Percentiles rank a stretch among this genome's conserved stretches.
phyloP scores from a whole-genome alignment of 352 stramenopile genomes.

The Phytophthora chlamydospora region DNA sequence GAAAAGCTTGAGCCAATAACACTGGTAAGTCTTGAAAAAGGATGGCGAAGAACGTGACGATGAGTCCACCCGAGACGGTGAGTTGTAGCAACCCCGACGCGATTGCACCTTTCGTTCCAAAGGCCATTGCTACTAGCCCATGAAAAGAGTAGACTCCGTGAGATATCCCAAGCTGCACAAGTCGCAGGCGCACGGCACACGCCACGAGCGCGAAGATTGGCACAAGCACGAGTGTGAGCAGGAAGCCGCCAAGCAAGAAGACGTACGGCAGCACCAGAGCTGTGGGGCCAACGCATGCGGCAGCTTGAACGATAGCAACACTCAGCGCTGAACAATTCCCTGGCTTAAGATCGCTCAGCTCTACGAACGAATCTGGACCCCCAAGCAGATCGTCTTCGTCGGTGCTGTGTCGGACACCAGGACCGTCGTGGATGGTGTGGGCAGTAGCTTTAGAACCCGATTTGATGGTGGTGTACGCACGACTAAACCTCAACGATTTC shows the following conservation, averaged over 20 bases:
- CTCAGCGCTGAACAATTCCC: slow-evolving; percentile 39
- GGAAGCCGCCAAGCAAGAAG: slow-evolving; percentile 51
- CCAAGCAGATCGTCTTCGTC: slow-evolving; percentile 54
- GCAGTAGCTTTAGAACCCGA: slow-evolving; percentile 26
- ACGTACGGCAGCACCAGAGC: slow-evolving; percentile 47
- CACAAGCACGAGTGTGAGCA: slow-evolving; percentile 45
- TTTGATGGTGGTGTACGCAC: slow-evolving; percentile 15
- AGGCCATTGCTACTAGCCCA: slow-evolving; percentile 51
- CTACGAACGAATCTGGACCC: slow-evolving; percentile 48
- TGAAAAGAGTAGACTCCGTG: slow-evolving; percentile 65
- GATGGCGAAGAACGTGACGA: slow-evolving; percentile 48
- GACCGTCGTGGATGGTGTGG: slow-evolving; percentile 48
- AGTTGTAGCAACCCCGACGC: slow-evolving; percentile 42
- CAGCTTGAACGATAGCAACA: slow-evolving; percentile 43
- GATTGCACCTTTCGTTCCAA: slow-evolving; percentile 39
- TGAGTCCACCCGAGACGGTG: slow-evolving; percentile 41
- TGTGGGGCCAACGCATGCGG: slow-evolving; percentile 42
- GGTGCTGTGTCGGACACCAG: slow-evolving; percentile 5
- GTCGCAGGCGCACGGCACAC: slow-evolving; percentile 31
- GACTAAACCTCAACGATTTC: slow-evolving; percentile 12
- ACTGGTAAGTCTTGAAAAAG: slow-evolving; percentile 52
- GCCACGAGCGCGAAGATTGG: slow-evolving; percentile 42
- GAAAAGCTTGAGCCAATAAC: slow-evolving; percentile 41
- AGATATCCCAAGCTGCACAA: slow-evolving; percentile 53
- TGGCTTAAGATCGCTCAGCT: slow-evolving; percentile 45